Evolutionary conservation across 2,329 filamentous ascomycete genomes (phyloP), one percentile per base, ranked within the genome.

Genomic region (Xylaria sp.): DNA sequence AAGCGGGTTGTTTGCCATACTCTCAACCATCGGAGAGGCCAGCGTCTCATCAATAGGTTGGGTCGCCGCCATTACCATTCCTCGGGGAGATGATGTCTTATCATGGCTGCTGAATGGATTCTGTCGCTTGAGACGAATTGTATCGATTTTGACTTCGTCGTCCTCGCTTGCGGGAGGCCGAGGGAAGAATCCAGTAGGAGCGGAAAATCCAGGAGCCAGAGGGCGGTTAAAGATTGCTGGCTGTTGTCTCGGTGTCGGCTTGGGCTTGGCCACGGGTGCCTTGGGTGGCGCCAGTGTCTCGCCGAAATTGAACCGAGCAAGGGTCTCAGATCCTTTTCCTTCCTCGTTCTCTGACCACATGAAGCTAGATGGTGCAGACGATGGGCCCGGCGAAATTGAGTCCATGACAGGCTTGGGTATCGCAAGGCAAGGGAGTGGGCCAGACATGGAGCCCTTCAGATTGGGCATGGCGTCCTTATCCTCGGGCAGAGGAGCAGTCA

Each of bases 1-100:
- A 54, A 89, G 78, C 1, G 85, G 84, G 62, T 89, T 87, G 62
- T 81, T 83, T 1, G 87, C 91, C 78, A 92, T 92, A 13, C 86
- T 84, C 67, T 89, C 86, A 1, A 80, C 85, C 49, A 89, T 82
- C 0, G 90, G 89, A 2, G 88, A 91, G 79, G 91, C 81, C 8
- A 90, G 74, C 10, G 84, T 78, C 52, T 85, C 81, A 9, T 82
- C 78, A 11, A 78, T 76, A 1, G 76, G 73, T 42, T 73, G 66
- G 10, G 67, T 68, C n/a, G 71, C 59, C 60, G 74, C 59, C 19
- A 78, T 68, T 8, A 73, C 63, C 35, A 78, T 67, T 61, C 74
- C 74, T 74, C 73, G 2, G 70, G 64, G 8, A 67, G 63, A 18
- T 55, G 57, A 34, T 64, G 54, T 59, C 13, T 70, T 64, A 11